Evolutionary conservation across 257 asterid species (phyloP).

Genomic region (Jacaranda mimosifolia): DNA sequence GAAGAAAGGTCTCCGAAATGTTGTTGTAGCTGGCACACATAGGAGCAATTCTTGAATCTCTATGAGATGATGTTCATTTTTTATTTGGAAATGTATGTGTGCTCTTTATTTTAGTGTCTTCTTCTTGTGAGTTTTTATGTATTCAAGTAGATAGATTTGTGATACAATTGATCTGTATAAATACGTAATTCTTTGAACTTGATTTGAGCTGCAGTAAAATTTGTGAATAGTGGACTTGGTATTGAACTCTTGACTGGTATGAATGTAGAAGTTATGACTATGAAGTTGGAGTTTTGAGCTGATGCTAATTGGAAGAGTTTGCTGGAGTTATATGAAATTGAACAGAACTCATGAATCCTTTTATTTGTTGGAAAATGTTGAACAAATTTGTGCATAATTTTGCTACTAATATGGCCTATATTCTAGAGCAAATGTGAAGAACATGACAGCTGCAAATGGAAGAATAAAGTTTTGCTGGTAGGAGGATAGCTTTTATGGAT

Average conservation of each 20-base stretch:
- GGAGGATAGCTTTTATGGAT: too few relatives aligned
- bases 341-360: too few relatives aligned
- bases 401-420: too few relatives aligned
- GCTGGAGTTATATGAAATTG: too few relatives aligned
- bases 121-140: background rate
- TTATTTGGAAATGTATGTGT: background rate
- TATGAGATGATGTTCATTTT: background rate
- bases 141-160: conserved; percentile 12
- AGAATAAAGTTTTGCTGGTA: too few relatives aligned
- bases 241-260: background rate
- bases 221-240: background rate
- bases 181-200: background rate
- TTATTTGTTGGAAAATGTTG: too few relatives aligned
- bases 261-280: too few relatives aligned
- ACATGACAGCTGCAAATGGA: too few relatives aligned
- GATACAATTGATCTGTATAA: conserved; percentile 18
- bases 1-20: conserved; percentile 91
- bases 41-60: background rate
- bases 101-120: background rate
- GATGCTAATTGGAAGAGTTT: too few relatives aligned
- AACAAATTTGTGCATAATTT: too few relatives aligned
- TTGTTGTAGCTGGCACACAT: conserved; percentile 85
- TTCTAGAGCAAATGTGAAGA: too few relatives aligned
- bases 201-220: background rate
- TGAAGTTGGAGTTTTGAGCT: too few relatives aligned